These are phyloP conservation scores for Phytopythium delawarense DNA, from an alignment of 352 stramenopile genomes.

Conservation along the genomic window DNA sequence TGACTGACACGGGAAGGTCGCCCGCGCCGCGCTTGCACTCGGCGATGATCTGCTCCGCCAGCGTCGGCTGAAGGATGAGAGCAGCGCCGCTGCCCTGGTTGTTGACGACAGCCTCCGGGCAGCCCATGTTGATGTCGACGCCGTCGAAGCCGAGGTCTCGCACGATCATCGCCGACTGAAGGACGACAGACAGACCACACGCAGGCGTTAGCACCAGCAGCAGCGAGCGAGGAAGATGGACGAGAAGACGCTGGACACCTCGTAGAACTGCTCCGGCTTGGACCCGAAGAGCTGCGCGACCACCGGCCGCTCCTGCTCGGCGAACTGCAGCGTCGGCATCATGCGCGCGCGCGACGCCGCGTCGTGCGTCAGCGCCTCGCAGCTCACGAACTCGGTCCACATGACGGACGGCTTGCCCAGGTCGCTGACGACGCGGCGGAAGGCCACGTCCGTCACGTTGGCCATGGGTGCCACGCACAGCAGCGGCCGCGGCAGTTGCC, in stretches of 20 bases:
- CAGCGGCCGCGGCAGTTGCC: slow-evolving; percentile 50
- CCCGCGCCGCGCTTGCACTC: slow-evolving; percentile 68
- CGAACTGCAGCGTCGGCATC: slow-evolving; percentile 76
- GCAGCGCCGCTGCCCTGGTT: slow-evolving; percentile 72
- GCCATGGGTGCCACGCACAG: slow-evolving; percentile 84
- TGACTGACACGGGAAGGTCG: slow-evolving; percentile 64
- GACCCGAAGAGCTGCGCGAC: slow-evolving; percentile 83
- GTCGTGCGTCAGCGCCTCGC: slow-evolving; percentile 72
- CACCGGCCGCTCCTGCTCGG: slow-evolving; percentile 63
- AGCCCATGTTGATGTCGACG: slow-evolving; percentile 88
- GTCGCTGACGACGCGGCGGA: slow-evolving; percentile 67
- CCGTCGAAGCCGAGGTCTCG: slow-evolving; percentile 78
- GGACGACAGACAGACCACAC: not conserved
- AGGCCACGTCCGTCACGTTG: slow-evolving; percentile 77
- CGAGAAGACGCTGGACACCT: slow-evolving; percentile 25
- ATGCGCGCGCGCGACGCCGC: slow-evolving; percentile 55
- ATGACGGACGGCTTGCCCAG: slow-evolving; percentile 77
- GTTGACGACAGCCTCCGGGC: slow-evolving; percentile 70
- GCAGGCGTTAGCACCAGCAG: not conserved
- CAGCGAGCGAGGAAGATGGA: not conserved
- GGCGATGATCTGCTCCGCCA: slow-evolving; percentile 60
- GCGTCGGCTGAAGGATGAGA: slow-evolving; percentile 55
- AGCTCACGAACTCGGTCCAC: slow-evolving; percentile 88
- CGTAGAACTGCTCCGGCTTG: slow-evolving; percentile 83
- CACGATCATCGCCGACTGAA: slow-evolving; percentile 68